These are phyloP conservation scores for Blastobotrys raffinosifermentans DNA, from an alignment of 1,139 yeast genomes.

Conservation along the genomic window DNA sequence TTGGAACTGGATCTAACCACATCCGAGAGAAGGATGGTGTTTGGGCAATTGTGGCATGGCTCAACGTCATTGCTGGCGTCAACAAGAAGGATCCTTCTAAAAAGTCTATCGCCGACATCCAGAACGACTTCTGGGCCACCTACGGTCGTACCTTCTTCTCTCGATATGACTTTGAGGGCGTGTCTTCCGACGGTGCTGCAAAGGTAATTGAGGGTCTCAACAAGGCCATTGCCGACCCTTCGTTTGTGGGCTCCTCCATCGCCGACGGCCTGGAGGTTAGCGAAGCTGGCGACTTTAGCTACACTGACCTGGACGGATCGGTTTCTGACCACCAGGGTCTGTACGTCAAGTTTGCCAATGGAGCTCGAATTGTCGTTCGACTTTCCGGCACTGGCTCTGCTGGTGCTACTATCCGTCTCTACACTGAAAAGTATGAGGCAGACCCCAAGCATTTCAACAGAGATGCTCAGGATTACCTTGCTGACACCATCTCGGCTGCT, in stretches of 20 bases:
- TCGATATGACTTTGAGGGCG: conserved; percentile 89
- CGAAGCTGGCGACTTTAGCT: conserved; percentile 84
- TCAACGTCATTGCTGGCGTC: conserved; percentile 84
- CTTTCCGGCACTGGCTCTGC: conserved; percentile 97
- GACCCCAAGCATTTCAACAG: conserved; percentile 48
- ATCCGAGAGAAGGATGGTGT: conserved; percentile 96
- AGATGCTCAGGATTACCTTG: conserved; percentile 66
- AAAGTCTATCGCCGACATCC: conserved; percentile 72
- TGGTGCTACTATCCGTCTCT: conserved; percentile 94
- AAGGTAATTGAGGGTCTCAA: conserved; percentile 58
- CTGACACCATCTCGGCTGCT: conserved; percentile 56
- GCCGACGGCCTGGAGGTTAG: conserved; percentile 48
- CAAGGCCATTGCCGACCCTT: conserved; percentile 37
- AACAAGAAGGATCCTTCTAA: conserved; percentile 44
- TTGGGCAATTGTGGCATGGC: conserved; percentile 98
- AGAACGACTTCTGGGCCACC: conserved; percentile 78
- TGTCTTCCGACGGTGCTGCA: conserved; percentile 67
- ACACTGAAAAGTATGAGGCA: conserved; percentile 74
- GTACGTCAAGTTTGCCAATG: conserved; percentile 72
- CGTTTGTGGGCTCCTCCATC: conserved; percentile 43
- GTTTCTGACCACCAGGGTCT: conserved; percentile 91
- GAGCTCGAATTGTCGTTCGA: conserved; percentile 83
- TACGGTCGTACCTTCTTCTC: conserved; percentile 98
- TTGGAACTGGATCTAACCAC: conserved; percentile 97
- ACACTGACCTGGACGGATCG: conserved; percentile 92